Evolutionary conservation across 2,329 filamentous ascomycete species (phyloP).

Genomic region (Aspergillus aculeatinus): DNA sequence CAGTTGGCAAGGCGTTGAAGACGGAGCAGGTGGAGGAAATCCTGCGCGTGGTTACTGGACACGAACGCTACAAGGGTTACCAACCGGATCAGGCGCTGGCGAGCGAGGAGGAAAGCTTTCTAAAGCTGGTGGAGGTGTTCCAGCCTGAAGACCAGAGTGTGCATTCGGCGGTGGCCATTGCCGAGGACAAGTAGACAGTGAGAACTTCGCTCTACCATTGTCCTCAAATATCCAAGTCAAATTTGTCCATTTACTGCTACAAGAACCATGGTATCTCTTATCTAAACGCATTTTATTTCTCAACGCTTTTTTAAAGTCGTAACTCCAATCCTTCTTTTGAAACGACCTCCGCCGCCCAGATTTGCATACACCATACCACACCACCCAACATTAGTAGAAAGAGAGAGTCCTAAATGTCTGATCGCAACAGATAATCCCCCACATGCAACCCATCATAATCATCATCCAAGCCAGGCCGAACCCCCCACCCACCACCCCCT

Average conservation of each 20-base stretch:
- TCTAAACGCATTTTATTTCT: neutral
- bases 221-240: no score
- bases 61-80: neutral
- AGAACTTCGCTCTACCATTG: neutral
- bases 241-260: neutral
- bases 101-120: neutral
- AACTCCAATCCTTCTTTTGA: neutral
- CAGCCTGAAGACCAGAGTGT: neutral
- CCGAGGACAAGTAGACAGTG: neutral
- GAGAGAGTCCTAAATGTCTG: neutral
- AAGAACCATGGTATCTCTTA: neutral
- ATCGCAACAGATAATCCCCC: neutral
- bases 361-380: neutral
- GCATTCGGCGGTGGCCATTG: neutral
- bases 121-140: neutral
- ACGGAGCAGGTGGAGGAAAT: neutral
- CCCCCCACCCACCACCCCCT: neutral
- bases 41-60: neutral
- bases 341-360: neutral
- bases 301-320: neutral
- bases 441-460: neutral
- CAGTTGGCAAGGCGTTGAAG: neutral
- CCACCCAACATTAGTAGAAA: neutral
- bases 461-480: neutral
- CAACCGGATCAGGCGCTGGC: neutral